Evolutionary conservation across 345 rosid genomes (phyloP).

Genomic region (Salix suchowensis): DNA sequence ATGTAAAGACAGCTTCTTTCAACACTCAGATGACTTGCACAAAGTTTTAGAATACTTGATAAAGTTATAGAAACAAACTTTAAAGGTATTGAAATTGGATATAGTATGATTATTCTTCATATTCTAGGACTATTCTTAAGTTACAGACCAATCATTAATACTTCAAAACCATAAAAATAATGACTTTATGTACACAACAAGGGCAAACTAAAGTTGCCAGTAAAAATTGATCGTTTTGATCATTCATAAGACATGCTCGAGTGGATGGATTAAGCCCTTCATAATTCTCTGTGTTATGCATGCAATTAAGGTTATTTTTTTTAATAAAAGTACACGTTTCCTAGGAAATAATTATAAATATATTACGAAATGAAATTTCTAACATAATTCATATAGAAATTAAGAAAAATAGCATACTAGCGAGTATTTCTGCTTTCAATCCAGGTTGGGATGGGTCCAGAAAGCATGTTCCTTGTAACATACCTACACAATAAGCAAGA

Average conservation of each 20-base stretch:
- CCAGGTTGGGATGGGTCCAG: slow-evolving; percentile 17
- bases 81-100: neutral
- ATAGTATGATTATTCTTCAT: neutral
- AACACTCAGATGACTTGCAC: neutral
- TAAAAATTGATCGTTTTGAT: too few relatives aligned
- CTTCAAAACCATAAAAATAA: too few relatives aligned
- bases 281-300: too few relatives aligned
- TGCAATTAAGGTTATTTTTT: neutral
- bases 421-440: neutral
- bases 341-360: neutral
- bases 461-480: slow-evolving; percentile 10
- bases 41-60: neutral
- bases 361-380: neutral
- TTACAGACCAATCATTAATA: neutral
- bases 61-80: neutral
- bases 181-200: too few relatives aligned
- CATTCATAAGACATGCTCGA: too few relatives aligned
- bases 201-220: too few relatives aligned
- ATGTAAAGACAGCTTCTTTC: neutral
- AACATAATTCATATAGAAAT: neutral
- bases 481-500: slow-evolving; percentile 4
- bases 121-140: neutral
- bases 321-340: neutral
- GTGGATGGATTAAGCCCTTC: too few relatives aligned
- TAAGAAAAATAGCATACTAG: slow-evolving; percentile 3